A percentile compares a stretch with the other conserved stretches of the same genome.
These are phyloP conservation scores for Passalora sequoiae DNA, from an alignment of 2,329 filamentous ascomycete genomes.

Conservation along the genomic window DNA sequence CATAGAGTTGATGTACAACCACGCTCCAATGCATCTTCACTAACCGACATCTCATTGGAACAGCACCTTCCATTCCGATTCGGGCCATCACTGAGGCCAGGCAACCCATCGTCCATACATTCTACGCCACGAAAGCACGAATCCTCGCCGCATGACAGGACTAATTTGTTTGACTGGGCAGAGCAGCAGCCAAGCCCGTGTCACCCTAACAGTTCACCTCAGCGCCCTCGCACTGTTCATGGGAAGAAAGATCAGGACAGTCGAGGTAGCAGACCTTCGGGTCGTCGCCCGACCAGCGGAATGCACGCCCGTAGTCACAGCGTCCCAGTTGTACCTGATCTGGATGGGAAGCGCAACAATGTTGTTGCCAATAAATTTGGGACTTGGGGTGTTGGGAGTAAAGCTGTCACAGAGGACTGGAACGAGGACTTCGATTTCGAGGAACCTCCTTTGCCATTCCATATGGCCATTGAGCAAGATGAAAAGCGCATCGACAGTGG, in stretches of 20 bases:
- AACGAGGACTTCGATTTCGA: slow-evolving; percentile 83
- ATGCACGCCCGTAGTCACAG: slow-evolving; percentile 75
- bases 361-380: slow-evolving; percentile 66
- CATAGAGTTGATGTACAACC: slow-evolving; percentile 33
- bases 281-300: slow-evolving; percentile 62
- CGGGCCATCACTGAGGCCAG: slow-evolving; percentile 19
- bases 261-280: slow-evolving; percentile 63
- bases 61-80: slow-evolving; percentile 23
- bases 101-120: slow-evolving; percentile 30
- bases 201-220: slow-evolving; percentile 54
- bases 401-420: slow-evolving; percentile 80
- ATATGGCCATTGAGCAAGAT: slow-evolving; percentile 32
- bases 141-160: slow-evolving; percentile 37
- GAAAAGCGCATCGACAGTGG: slow-evolving; percentile 43
- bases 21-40: slow-evolving; percentile 24
- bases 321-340: slow-evolving; percentile 65
- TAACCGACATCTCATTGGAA: slow-evolving; percentile 2
- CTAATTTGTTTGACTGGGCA: slow-evolving; percentile 65
- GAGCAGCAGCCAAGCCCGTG: slow-evolving; percentile 62
- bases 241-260: slow-evolving; percentile 67
- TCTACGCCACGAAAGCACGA: slow-evolving; percentile 37
- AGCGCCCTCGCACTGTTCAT: slow-evolving; percentile 68
- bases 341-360: slow-evolving; percentile 47
- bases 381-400: slow-evolving; percentile 75
- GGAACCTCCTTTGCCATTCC: slow-evolving; percentile 38